A percentile compares a stretch with the other conserved stretches of the same genome.
Evolutionary conservation across 1,139 yeast species (phyloP).

Genomic region (Wickerhamomyces sp.): DNA sequence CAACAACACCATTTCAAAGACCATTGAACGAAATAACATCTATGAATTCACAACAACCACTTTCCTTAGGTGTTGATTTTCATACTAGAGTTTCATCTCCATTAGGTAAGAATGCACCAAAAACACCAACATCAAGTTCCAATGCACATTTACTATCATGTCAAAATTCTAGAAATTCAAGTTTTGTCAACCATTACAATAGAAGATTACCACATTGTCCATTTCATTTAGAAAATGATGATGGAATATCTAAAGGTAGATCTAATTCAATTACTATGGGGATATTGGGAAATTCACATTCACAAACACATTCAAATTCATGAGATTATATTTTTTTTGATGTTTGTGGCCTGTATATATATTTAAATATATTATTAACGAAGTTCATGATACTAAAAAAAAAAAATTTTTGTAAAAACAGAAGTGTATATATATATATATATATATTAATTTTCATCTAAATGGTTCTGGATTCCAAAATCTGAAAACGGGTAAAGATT

Average conservation of each 20-base stretch:
- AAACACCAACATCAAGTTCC: conserved; percentile 23
- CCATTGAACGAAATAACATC: conserved; percentile 5
- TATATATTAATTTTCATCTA: conserved; percentile 3
- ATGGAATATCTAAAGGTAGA: conserved; percentile 11
- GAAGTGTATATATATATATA: too few species aligned
- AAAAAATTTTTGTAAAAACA: too few species aligned
- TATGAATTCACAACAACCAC: not conserved
- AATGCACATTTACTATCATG: conserved; percentile 23
- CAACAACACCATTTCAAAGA: conserved; percentile 4
- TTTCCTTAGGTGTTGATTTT: not conserved
- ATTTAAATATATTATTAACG: too few species aligned
- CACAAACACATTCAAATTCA: too few species aligned
- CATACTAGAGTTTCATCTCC: conserved; percentile 23
- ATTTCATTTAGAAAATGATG: conserved; percentile 9
- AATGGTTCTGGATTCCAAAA: conserved; percentile 7
- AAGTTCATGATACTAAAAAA: too few species aligned
- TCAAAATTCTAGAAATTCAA: conserved; percentile 13
- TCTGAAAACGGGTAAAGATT: conserved; percentile 20
- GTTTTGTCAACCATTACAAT: conserved; percentile 35
- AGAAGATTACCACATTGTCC: conserved; percentile 32
- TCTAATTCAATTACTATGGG: conserved; percentile 23
- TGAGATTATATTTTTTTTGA: not conserved
- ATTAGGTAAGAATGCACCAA: conserved; percentile 26
- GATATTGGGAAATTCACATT: conserved; percentile 8
- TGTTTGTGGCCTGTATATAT: not conserved